phyloP scores from a whole-genome alignment of 1,284 basidiomycete genomes.

The Ceratobasidium sp. region DNA sequence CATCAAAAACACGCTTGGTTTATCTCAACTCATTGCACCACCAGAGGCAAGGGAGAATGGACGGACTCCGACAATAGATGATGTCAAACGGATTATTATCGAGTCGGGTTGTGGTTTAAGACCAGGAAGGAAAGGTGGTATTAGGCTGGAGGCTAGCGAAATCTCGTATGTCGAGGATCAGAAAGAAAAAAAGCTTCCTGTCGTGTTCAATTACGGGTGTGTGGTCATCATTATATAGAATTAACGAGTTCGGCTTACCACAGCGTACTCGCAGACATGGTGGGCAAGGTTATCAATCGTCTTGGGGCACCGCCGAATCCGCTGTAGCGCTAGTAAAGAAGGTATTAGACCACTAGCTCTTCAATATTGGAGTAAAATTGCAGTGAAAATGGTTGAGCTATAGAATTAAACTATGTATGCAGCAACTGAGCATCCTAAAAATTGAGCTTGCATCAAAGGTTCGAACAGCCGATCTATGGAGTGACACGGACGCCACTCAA shows the following conservation, averaged over 20 bases:
- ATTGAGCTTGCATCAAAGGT: no score
- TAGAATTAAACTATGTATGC: no score
- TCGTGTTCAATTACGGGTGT: constrained; percentile 60
- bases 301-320: constrained; percentile 71
- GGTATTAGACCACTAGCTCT: background rate
- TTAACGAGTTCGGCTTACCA: no score
- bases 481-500: no score
- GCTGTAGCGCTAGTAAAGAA: constrained; percentile 60
- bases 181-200: constrained; percentile 47
- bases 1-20: constrained; percentile 60
- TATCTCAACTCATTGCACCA: constrained; percentile 73
- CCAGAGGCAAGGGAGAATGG: constrained; percentile 55
- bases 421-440: no score
- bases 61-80: constrained; percentile 61
- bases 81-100: constrained; percentile 66
- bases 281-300: constrained; percentile 74
- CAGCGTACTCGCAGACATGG: constrained; percentile 58
- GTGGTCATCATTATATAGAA: constrained; percentile 44
- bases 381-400: no score
- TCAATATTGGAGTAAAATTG: no score
- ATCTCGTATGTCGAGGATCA: constrained; percentile 40
- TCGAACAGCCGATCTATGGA: no score
- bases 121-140: constrained; percentile 58
- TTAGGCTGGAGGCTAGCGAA: constrained; percentile 54
- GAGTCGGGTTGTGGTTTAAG: constrained; percentile 69